A percentile compares a stretch with the other conserved stretches of the same genome.
These are phyloP conservation scores for Phoma sp. DNA, from an alignment of 2,329 filamentous ascomycete species.

Conservation along the genomic window DNA sequence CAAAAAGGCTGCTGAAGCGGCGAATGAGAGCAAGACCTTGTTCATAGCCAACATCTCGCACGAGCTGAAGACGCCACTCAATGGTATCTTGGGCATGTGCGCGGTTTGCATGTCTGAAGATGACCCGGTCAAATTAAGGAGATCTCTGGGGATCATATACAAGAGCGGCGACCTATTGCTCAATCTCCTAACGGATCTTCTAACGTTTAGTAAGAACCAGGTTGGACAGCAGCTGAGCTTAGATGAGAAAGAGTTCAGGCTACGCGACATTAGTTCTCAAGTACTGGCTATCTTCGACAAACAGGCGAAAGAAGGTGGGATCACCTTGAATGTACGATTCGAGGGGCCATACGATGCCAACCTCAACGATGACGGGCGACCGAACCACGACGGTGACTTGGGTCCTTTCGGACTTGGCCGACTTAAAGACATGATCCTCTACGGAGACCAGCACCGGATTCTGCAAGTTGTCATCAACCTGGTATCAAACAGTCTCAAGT, in stretches of 20 bases:
- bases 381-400: slow-evolving; percentile 60
- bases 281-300: slow-evolving; percentile 87
- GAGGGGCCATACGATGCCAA: slow-evolving; percentile 58
- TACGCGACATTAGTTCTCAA: slow-evolving; percentile 85
- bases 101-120: slow-evolving; percentile 93
- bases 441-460: slow-evolving; percentile 92
- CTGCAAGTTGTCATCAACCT: slow-evolving; percentile 93
- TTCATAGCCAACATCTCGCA: slow-evolving; percentile 95
- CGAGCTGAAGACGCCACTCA: slow-evolving; percentile 91
- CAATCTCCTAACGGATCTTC: slow-evolving; percentile 84
- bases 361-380: slow-evolving; percentile 45
- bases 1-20: slow-evolving; percentile 91
- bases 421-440: slow-evolving; percentile 84
- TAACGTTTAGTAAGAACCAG: slow-evolving; percentile 95
- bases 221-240: slow-evolving; percentile 83
- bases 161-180: slow-evolving; percentile 84
- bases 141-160: slow-evolving; percentile 86
- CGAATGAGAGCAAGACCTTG: slow-evolving; percentile 94
- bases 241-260: slow-evolving; percentile 82
- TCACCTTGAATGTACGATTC: slow-evolving; percentile 75
- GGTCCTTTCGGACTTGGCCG: slow-evolving; percentile 71
- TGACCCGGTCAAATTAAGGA: slow-evolving; percentile 76
- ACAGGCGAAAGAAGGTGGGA: slow-evolving; percentile 80
- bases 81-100: slow-evolving; percentile 94
- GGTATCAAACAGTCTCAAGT: slow-evolving; percentile 90